A percentile compares a stretch with the other conserved stretches of the same genome.
phyloP scores from a whole-genome alignment of 768 basidiomycete species.

The Tricholoma sp. region DNA sequence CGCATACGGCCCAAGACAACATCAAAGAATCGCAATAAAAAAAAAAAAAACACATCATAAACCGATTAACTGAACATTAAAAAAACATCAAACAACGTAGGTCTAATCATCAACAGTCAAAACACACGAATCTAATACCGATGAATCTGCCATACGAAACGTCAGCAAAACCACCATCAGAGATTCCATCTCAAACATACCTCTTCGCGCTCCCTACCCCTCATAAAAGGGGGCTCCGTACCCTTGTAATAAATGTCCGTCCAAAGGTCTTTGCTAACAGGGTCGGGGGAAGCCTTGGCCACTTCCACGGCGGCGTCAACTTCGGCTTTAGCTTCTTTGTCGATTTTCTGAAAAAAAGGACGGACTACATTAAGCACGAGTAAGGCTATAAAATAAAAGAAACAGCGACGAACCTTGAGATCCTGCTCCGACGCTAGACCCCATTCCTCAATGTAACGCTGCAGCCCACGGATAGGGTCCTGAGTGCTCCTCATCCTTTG shows the following conservation, averaged over 20 bases:
- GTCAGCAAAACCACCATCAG: neutral
- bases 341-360: too few species aligned
- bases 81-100: neutral
- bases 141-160: neutral
- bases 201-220: too few species aligned
- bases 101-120: too few species aligned
- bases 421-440: constrained; percentile 84
- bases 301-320: too few species aligned
- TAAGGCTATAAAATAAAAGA: constrained; percentile 35
- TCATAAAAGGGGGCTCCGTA: too few species aligned
- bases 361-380: too few species aligned
- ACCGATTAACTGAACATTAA: neutral
- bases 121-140: neutral
- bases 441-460: constrained; percentile 94
- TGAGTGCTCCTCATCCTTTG: constrained; percentile 94
- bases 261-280: too few species aligned
- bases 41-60: neutral
- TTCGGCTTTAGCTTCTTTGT: too few species aligned
- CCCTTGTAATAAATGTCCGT: too few species aligned
- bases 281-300: too few species aligned
- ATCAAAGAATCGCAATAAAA: too few species aligned
- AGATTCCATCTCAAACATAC: constrained; percentile 49
- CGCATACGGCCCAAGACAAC: too few species aligned
- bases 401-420: neutral
- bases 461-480: constrained; percentile 93